Base-by-base conservation (phyloP, 1,139 yeast genomes). In the Debaryomycetaceae sp. region DNA sequence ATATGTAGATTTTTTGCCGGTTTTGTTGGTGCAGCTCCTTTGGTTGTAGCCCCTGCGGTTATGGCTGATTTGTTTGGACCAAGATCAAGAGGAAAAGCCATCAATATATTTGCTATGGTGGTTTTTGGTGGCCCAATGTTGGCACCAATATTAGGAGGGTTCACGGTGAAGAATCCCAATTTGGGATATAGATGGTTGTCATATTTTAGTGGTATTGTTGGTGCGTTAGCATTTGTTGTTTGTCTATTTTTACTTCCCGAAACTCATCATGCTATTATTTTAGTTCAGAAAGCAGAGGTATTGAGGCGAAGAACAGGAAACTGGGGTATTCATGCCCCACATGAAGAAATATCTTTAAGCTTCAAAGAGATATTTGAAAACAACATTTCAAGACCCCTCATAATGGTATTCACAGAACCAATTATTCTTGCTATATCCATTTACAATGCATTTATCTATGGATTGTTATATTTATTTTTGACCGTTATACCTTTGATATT, bases 291-390 rank as follows among this genome's bases (percentile, higher is more conserved):
- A 63, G 93, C 93, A 3, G 77, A 74, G 52, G 62, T 59, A 38
- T 74, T 85, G 56, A 80, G 88, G 60, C 71, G 80, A 58, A 58
- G 76, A 58, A 72, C 77, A 4, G 74, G 75, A 1, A 81, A 78
- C 60, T 87, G 96, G 96, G 89, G 89, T 36, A 84, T 88, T 44
- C 82, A 80, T 57, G 95, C 96, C 23, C 84, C 95, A 5, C 93
- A 85, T 58, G 96, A 88, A 60, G 87, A 83, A 54, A 76, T 83
- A 45, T 75, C 76, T 44, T 68, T 87, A 41, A 72, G 82, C 34
- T 46, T 87, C 39, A 74, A 73, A 56, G 91, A 84, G 55, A 81
- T 89, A 50, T 78, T 74, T 27, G 81, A 84, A 54, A 85, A 84
- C 57, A 87, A 84, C 55, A 62, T 88, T 39, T 59, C 84, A 5